Evolutionary conservation across 139 green algal genomes (phyloP).

Genomic region (Chlamydomonas asymmetrica): DNA sequence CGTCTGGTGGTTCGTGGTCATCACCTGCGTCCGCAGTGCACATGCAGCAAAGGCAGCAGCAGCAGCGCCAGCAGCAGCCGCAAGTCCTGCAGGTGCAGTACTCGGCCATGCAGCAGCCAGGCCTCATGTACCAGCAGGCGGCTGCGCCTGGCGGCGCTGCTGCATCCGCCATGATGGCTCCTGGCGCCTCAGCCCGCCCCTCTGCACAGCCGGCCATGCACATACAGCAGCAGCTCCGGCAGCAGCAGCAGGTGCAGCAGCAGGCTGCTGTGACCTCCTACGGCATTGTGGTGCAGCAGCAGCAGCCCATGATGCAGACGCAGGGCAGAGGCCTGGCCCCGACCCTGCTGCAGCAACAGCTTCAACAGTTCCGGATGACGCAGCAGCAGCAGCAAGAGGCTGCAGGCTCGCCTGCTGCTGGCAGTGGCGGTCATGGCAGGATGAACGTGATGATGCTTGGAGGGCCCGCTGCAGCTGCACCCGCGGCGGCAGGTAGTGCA

Average conservation of each 20-base stretch:
- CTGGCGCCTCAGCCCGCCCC: neutral
- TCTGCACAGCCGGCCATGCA: neutral
- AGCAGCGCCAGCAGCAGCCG: conserved; percentile 13
- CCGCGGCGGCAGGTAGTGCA: neutral
- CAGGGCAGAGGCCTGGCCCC: neutral
- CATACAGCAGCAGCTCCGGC: neutral
- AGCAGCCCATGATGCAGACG: conserved; percentile 5
- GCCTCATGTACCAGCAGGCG: neutral
- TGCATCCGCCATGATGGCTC: neutral
- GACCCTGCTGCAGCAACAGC: conserved; percentile 6
- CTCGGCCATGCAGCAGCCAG: neutral
- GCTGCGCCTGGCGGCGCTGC: neutral
- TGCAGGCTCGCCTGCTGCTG: no score
- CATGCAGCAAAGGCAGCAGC: conserved; percentile 5
- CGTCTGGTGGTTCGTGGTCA: no score
- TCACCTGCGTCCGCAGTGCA: neutral
- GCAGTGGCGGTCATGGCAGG: no score
- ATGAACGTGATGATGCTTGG: no score
- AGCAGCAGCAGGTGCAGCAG: conserved; percentile 4
- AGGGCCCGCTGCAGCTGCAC: no score
- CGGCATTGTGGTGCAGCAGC: neutral
- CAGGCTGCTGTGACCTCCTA: neutral
- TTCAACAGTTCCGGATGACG: neutral
- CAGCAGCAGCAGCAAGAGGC: neutral
- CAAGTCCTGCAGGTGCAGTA: neutral